Base-by-base conservation (phyloP, 768 basidiomycete species). In the Termitomyces titanicus region DNA sequence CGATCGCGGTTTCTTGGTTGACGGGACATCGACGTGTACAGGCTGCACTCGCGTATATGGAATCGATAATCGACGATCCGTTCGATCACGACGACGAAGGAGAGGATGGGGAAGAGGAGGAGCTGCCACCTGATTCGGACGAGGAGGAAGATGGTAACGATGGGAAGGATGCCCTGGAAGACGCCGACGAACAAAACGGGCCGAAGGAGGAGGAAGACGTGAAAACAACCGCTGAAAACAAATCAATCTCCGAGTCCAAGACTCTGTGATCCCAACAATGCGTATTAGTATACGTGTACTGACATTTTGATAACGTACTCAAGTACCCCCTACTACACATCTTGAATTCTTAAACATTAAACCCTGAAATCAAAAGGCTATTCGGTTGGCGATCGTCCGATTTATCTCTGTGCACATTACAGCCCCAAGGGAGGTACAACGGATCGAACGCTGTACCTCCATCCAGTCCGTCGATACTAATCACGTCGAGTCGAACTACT, bases 11-110 rank as follows among this genome's bases (percentile, higher is more conserved):
- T 51, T 22, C 39, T 42, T 29, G 25, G 31, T 47, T 22, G 39
- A 38, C 20, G 34, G 18, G 42, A 63, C 53, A 24, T 34, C 39
- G 42, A 27, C 24, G 40, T 24, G 53, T 57, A 61, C 74, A 93
- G 91, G 92, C 88, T 46, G 88, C 91, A 22, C 84, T 93, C 55
- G 85, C 79, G 15, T 82, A 93, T 71, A 78, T 94, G 56, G 91
- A 94, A 67, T 88, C 85, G 50, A 89, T 94, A 73, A 88, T 92
- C 54, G 70, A 83, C 67, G 73, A 92, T 71, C 77, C 79, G 3
- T 59, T 64, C 42, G 64, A 68, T 46, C 55, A 51, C 13, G 57
- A 44, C 2, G 43, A 45, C 25, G 45, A 35, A 35, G 42, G 35
- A 24, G 54, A 53, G 27, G 55, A 56, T 22, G 55, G 43, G 27